A percentile compares a stretch with the other conserved stretches of the same genome.
Conservation (phyloP, 495 filamentous ascomycete species). For the Hyaloscypha hepaticicola region DNA sequence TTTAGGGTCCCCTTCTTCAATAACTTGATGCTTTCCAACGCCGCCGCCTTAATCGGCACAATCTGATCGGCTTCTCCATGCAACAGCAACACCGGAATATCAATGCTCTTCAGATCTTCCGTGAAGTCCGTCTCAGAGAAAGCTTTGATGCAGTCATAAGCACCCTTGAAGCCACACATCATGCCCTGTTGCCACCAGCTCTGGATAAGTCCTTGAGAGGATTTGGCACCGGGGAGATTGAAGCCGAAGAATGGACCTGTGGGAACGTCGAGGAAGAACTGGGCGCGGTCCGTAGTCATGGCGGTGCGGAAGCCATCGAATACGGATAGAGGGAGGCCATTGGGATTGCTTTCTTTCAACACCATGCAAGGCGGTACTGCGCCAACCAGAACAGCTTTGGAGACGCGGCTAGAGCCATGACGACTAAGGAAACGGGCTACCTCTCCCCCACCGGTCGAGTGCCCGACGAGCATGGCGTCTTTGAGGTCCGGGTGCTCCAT, state of each 20-base stretch:
- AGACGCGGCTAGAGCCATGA: conserved; percentile 38
- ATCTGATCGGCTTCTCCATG: conserved; percentile 45
- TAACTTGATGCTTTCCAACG: conserved; percentile 36
- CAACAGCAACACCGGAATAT: conserved; percentile 38
- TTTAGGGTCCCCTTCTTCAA: conserved; percentile 40
- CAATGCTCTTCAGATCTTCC: conserved; percentile 41
- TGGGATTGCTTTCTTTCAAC: conserved; percentile 34
- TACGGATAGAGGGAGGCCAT: conserved; percentile 36
- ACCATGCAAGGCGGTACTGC: conserved; percentile 42
- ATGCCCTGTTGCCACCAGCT: conserved; percentile 46
- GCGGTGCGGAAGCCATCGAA: conserved; percentile 41
- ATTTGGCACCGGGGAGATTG: conserved; percentile 38
- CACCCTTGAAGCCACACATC: conserved; percentile 38
- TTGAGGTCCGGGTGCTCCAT: conserved; percentile 38
- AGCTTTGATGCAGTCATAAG: conserved; percentile 41
- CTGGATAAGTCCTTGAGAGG: conserved; percentile 39
- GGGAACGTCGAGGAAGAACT: conserved; percentile 43
- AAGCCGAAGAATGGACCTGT: conserved; percentile 46
- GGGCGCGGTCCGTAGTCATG: conserved; percentile 39
- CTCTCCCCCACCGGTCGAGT: conserved; percentile 45
- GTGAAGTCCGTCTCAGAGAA: conserved; percentile 45
- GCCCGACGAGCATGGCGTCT: conserved; percentile 40
- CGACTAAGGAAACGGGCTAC: conserved; percentile 39
- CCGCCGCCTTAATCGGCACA: conserved; percentile 37
- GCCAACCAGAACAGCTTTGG: conserved; percentile 40